Conservation (phyloP, 2,329 filamentous ascomycete species). For the Neopestalotiopsis rosae region DNA sequence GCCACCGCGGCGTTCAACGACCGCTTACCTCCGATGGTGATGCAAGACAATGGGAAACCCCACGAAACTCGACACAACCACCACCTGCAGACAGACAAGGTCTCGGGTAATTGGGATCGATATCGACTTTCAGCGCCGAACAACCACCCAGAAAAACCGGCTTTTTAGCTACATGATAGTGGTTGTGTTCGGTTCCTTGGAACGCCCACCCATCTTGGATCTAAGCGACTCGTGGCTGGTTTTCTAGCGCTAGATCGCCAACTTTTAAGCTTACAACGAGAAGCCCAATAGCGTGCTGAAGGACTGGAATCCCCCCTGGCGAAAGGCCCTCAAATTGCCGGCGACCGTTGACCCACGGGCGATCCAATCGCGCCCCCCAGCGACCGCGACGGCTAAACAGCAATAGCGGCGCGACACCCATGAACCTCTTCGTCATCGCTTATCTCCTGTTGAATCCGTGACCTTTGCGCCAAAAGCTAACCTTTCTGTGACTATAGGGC, state of each 20-base stretch:
- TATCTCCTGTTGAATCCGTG: not conserved
- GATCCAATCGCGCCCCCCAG: not conserved
- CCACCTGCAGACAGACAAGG: not conserved
- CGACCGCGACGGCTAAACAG: conserved; percentile 2
- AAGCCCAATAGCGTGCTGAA: conserved; percentile 4
- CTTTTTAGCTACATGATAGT: not conserved
- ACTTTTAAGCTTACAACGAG: conserved; percentile 7
- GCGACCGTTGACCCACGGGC: conserved; percentile 6
- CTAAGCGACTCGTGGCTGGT: conserved; percentile 1
- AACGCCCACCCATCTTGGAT: not conserved
- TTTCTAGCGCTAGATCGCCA: conserved; percentile 3
- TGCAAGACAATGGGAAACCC: not conserved
- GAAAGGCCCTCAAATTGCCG: not conserved
- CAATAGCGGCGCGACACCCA: conserved; percentile 1
- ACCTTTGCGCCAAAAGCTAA: conserved; percentile 12
- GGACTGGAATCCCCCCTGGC: not conserved
- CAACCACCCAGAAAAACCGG: not conserved
- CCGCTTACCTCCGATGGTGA: not conserved
- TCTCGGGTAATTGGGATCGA: too few relatives aligned
- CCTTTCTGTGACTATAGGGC: conserved; percentile 45
- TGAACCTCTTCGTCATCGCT: not conserved
- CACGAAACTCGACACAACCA: not conserved
- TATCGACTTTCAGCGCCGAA: not conserved
- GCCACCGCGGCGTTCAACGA: not conserved
- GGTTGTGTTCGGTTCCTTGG: not conserved